Conservation (phyloP, 2,329 filamentous ascomycete genomes). For the Pseudonectria foliicola region DNA sequence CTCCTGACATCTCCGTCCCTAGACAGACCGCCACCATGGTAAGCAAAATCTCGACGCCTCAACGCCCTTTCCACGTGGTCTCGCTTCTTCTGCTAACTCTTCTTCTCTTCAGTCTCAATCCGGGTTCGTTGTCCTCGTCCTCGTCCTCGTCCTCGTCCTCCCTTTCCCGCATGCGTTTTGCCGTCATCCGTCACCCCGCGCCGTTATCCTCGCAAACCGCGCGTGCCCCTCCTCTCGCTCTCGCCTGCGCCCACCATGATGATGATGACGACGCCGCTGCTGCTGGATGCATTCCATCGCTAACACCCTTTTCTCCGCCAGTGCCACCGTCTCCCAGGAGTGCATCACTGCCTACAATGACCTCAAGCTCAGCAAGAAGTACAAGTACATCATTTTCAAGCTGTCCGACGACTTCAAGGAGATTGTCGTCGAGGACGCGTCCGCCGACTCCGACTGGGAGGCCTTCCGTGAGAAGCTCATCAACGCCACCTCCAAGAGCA, state of each 20-base stretch:
- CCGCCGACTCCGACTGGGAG: constrained; percentile 60
- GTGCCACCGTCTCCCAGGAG: constrained; percentile 65
- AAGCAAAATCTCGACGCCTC: constrained; percentile 25
- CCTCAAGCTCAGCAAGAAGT: constrained; percentile 73
- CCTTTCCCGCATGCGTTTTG: no score
- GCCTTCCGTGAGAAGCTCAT: constrained; percentile 70
- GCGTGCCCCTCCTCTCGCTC: constrained; percentile 3
- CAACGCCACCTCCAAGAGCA: constrained; percentile 65
- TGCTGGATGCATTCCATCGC: constrained; percentile 9
- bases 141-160: constrained; percentile 34
- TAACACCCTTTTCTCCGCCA: constrained; percentile 30
- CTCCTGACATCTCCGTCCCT: constrained; percentile 21
- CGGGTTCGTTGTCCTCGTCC: constrained; percentile 45
- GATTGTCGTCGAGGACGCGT: constrained; percentile 73
- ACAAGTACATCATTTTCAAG: constrained; percentile 86
- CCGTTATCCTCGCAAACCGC: constrained; percentile 1
- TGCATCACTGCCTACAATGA: constrained; percentile 70
- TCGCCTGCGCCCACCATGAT: constrained; percentile 3
- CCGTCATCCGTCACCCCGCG: constrained; percentile 8
- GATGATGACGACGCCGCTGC: constrained; percentile 15
- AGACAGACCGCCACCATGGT: constrained; percentile 36
- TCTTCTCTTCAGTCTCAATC: constrained; percentile 52
- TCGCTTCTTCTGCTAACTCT: constrained; percentile 13
- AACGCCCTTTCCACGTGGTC: constrained; percentile 4
- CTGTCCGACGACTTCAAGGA: constrained; percentile 75